phyloP scores from a whole-genome alignment of 2,329 filamentous ascomycete genomes.

The Claviceps sorghi region DNA sequence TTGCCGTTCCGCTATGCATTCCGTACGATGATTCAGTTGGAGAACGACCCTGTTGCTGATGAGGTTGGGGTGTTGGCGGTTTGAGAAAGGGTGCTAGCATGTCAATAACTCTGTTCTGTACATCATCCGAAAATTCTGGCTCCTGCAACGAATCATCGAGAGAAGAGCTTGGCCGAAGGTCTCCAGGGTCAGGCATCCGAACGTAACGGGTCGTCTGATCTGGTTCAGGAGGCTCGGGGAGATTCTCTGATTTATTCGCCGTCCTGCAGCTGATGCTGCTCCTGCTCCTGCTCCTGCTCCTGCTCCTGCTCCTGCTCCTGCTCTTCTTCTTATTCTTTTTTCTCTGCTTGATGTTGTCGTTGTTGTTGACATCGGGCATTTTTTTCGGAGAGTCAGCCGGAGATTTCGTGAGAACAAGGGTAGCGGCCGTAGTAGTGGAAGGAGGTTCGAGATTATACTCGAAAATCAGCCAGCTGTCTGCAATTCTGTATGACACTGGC shows the following conservation, averaged over 20 bases:
- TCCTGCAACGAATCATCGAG: not conserved
- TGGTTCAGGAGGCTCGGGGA: not conserved
- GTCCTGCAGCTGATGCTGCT: not conserved
- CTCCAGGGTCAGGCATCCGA: not conserved
- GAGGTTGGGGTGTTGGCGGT: constrained; percentile 27
- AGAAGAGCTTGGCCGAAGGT: not conserved
- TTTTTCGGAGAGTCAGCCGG: not conserved
- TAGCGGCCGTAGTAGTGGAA: not conserved
- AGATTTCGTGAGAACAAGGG: not conserved
- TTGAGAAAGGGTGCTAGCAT: constrained; percentile 36
- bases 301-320: not conserved
- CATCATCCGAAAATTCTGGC: constrained; percentile 13
- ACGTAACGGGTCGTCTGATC: not conserved
- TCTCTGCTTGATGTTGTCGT: not conserved
- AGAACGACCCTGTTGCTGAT: constrained; percentile 15
- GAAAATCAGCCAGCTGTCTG: constrained; percentile 18
- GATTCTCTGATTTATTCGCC: not conserved
- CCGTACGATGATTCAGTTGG: constrained; percentile 35
- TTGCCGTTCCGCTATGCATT: constrained; percentile 37
- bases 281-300: not conserved
- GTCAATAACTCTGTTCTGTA: constrained; percentile 27
- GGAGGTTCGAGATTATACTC: constrained; percentile 14
- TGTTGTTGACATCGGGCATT: not conserved
- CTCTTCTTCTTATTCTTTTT: not conserved
- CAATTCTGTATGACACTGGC: constrained; percentile 21